These are phyloP conservation scores for Chrysoporthe deuterocubensis DNA, from an alignment of 2,329 filamentous ascomycete species.

Conservation along the genomic window DNA sequence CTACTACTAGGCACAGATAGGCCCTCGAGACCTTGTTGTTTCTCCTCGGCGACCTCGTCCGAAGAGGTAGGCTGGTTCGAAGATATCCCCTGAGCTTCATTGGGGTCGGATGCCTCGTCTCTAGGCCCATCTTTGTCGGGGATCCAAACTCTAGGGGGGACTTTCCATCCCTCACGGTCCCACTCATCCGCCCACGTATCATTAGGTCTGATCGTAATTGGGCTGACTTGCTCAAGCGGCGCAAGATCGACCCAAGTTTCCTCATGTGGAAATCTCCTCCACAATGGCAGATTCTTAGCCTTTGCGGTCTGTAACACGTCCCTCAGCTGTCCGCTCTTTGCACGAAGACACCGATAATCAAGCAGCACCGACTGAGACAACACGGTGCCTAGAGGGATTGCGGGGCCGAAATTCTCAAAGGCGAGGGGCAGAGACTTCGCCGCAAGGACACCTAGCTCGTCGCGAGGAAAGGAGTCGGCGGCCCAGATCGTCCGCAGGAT, in stretches of 20 bases:
- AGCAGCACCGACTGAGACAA: conserved; percentile 14
- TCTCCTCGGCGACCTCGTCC: not conserved
- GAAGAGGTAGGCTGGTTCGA: not conserved
- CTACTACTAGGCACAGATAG: not conserved
- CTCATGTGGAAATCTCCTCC: not conserved
- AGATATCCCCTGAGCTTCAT: not conserved
- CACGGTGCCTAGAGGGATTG: conserved; percentile 8
- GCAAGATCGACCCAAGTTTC: conserved; percentile 10
- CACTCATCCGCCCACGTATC: conserved; percentile 16
- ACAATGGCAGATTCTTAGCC: conserved; percentile 10
- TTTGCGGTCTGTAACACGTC: not conserved
- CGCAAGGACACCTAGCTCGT: conserved; percentile 13
- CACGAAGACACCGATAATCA: conserved; percentile 6
- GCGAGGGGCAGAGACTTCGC: conserved; percentile 17
- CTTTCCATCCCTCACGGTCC: conserved; percentile 3
- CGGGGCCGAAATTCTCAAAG: conserved; percentile 14
- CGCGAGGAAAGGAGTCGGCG: not conserved
- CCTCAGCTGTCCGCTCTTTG: not conserved
- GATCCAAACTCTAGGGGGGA: not conserved
- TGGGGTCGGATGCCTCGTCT: not conserved
- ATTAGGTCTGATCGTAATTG: not conserved
- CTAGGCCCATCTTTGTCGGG: not conserved
- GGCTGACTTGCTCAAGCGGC: not conserved
- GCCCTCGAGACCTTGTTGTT: not conserved
- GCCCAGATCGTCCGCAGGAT: conserved; percentile 3